A percentile compares a stretch with the other conserved stretches of the same genome.
Conservation (phyloP, 1,139 yeast genomes). For the Hemisphaericaspora xylanilytica region DNA sequence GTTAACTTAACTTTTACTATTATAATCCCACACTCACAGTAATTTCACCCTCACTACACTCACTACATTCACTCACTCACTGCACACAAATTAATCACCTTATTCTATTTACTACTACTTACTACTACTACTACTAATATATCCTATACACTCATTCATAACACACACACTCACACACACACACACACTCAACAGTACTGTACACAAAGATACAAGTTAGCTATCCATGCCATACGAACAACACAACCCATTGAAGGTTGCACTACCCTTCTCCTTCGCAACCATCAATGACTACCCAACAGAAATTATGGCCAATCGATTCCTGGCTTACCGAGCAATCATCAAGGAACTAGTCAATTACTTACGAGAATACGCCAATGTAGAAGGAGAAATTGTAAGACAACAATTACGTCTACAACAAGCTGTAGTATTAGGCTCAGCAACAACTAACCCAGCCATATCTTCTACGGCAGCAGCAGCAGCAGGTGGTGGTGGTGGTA, state of each 20-base stretch:
- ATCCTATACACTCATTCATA: not conserved
- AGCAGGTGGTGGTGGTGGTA: constrained; percentile 4
- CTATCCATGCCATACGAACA: constrained; percentile 13
- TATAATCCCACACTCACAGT: too few species aligned
- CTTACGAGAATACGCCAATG: constrained; percentile 74
- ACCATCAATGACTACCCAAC: constrained; percentile 59
- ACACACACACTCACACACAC: not conserved
- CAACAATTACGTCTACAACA: constrained; percentile 81
- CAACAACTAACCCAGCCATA: constrained; percentile 18
- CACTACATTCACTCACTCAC: too few species aligned
- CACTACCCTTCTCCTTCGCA: constrained; percentile 36
- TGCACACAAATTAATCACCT: too few species aligned
- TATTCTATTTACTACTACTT: too few species aligned
- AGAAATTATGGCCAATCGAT: constrained; percentile 78
- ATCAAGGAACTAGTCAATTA: constrained; percentile 73
- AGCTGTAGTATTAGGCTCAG: constrained; percentile 51
- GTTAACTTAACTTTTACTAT: not conserved
- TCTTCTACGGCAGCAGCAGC: constrained; percentile 5
- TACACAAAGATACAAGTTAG: too few species aligned
- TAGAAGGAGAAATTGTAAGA: constrained; percentile 82
- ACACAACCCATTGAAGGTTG: constrained; percentile 37
- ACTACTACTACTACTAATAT: too few species aligned
- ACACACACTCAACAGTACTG: too few species aligned
- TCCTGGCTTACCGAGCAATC: constrained; percentile 82
- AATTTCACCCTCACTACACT: too few species aligned